phyloP scores from a whole-genome alignment of 1,284 basidiomycete genomes.

The Cystobasidium slooffiae region DNA sequence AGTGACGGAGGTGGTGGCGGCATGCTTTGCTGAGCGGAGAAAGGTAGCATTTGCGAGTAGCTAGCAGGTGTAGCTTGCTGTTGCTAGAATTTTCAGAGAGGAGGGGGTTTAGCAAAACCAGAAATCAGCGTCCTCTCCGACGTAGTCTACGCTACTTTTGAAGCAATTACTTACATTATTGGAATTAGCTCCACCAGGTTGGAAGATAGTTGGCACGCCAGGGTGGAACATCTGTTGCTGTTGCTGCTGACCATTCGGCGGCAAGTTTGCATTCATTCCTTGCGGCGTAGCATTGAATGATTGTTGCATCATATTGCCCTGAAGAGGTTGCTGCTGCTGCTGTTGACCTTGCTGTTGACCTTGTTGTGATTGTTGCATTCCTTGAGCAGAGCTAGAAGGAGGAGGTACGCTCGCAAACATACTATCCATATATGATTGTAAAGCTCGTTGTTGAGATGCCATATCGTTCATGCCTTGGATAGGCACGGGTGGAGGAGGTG shows the following conservation, averaged over 20 bases:
- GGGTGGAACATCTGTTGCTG: slow-evolving; percentile 35
- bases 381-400: slow-evolving; percentile 1
- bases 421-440: slow-evolving; percentile 42
- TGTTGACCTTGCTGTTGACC: neutral
- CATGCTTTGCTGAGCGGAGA: slow-evolving; percentile 21
- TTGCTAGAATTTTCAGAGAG: neutral
- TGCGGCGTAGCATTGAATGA: neutral
- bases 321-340: neutral
- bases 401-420: slow-evolving; percentile 23
- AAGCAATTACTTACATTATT: neutral
- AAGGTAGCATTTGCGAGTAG: slow-evolving; percentile 19
- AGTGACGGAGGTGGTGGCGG: slow-evolving; percentile 5
- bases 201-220: slow-evolving; percentile 38
- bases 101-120: neutral
- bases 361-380: slow-evolving; percentile 8
- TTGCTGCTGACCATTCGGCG: neutral
- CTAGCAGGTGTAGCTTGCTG: neutral
- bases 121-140: neutral
- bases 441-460: slow-evolving; percentile 31
- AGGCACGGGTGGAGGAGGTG: slow-evolving; percentile 12
- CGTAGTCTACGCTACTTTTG: neutral
- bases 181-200: neutral
- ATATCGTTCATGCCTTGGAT: slow-evolving; percentile 36
- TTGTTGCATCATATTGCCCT: slow-evolving; percentile 3
- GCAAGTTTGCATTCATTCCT: neutral